Conservation (phyloP, 1,284 basidiomycete genomes). For the Macrocybe sp. region DNA sequence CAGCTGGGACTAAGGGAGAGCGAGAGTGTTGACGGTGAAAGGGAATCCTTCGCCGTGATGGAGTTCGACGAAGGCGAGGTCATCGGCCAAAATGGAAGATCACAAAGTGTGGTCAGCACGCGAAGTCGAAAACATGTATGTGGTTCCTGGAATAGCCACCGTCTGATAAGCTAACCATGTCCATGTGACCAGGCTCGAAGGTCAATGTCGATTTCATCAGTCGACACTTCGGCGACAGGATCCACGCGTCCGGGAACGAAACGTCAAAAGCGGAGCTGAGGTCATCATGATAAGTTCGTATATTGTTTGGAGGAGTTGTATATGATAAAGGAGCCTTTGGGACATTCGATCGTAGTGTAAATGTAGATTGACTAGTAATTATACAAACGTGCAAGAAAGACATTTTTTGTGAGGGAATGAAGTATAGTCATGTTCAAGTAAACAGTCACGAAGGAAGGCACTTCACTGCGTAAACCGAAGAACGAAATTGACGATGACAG, state of each 20-base stretch:
- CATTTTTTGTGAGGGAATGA: too few relatives aligned
- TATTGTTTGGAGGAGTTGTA: background rate
- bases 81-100: slow-evolving; percentile 48
- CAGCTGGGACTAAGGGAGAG: slow-evolving; percentile 57
- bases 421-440: background rate
- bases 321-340: too few relatives aligned
- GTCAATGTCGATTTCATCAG: slow-evolving; percentile 60
- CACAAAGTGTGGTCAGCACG: slow-evolving; percentile 61
- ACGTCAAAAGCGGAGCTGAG: slow-evolving; percentile 49
- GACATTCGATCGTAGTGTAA: too few relatives aligned
- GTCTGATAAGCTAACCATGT: background rate
- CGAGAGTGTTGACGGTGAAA: slow-evolving; percentile 30
- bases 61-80: slow-evolving; percentile 41
- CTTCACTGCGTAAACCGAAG: slow-evolving; percentile 61
- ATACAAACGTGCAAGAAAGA: too few relatives aligned
- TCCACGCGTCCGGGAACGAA: slow-evolving; percentile 48
- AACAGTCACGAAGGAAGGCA: background rate
- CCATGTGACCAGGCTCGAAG: slow-evolving; percentile 40
- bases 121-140: slow-evolving; percentile 60
- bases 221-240: slow-evolving; percentile 54
- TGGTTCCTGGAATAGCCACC: slow-evolving; percentile 3
- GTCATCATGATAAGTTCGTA: background rate
- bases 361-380: too few relatives aligned
- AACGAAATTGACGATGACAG: slow-evolving; percentile 87
- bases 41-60: slow-evolving; percentile 27